Conservation (phyloP, 805 yeast genomes). For the Lipomyces kockii region DNA sequence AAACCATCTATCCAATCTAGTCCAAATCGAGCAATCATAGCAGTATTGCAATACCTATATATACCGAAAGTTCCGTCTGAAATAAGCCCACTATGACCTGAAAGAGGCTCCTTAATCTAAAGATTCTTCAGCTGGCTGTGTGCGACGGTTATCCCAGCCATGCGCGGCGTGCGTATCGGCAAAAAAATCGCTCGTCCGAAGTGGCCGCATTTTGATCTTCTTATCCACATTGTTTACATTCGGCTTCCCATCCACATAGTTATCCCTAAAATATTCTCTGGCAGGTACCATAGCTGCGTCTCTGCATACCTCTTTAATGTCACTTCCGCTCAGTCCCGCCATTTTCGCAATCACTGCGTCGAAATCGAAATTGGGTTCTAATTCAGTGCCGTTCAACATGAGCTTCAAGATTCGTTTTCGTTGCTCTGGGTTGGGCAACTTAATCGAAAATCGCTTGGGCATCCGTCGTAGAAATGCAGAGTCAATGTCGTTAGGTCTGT, state of each 20-base stretch:
- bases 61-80: too few species aligned
- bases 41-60: background rate
- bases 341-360: slow-evolving; percentile 65
- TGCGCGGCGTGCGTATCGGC: slow-evolving; percentile 26
- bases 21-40: background rate
- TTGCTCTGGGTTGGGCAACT: slow-evolving; percentile 70
- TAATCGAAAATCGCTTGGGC: slow-evolving; percentile 86
- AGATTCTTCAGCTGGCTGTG: background rate
- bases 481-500: slow-evolving; percentile 89
- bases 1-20: slow-evolving; percentile 1
- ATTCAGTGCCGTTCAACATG: slow-evolving; percentile 64
- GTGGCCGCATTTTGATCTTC: slow-evolving; percentile 56
- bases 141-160: background rate
- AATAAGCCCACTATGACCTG: background rate
- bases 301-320: slow-evolving; percentile 85
- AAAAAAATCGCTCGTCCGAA: slow-evolving; percentile 66
- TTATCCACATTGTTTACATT: background rate
- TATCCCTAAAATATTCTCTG: slow-evolving; percentile 75
- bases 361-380: slow-evolving; percentile 65
- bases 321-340: slow-evolving; percentile 85
- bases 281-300: slow-evolving; percentile 92
- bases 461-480: slow-evolving; percentile 88
- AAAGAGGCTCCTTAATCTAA: background rate
- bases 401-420: slow-evolving; percentile 72
- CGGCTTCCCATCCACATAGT: slow-evolving; percentile 47